Base-by-base conservation (phyloP, 176 grass and related monocot species). In the Oryza officinalis region DNA sequence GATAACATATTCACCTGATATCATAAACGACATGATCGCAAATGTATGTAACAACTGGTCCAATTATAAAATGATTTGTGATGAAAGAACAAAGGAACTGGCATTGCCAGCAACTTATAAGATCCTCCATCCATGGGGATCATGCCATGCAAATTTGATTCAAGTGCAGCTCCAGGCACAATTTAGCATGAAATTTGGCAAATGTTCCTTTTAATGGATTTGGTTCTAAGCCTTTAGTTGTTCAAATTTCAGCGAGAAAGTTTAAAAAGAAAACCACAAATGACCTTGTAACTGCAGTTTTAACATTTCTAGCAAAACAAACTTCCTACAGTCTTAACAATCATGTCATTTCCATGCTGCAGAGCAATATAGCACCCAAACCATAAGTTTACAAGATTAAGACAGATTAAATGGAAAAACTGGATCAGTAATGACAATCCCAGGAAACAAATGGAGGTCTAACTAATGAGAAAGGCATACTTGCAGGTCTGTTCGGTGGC, bases 401-500 rank as follows among this genome's bases (percentile, higher is more conserved):
- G n/a, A n/a, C 35, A 25, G 37, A 71, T 12, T 5, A 30, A 71
- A 79, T 26, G 41, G 32, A n/a, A 41, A 27, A 65, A 73, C 14
- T 22, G 8, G 45, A 60, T 38, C 22, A 65, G 32, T 74, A n/a
- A 23, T 54, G 59, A 13, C 5, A 27, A 65, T 25, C 25, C 47
- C 26, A 38, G 44, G 13, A 2, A 5, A 66, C 12, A 80, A 10
- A 13, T 28, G n/a, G 46, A 12, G 20, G 43, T 74, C 15, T 28
- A n/a, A 14, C 31, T 49, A 86, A 83, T 50, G 70, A 57, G 80
- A 69, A 80, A 80, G 23, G 60, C 77, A 81, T 99, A 99, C 97
- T 99, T 83, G 80, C 63, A 89, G 97, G 97, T 84, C 72, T 96
- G 87, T 94, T 92, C 18, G 97, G 91, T 28, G 97, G 86, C 78